Conservation (phyloP, 2,329 filamentous ascomycete genomes). For the Talaromyces sp. region DNA sequence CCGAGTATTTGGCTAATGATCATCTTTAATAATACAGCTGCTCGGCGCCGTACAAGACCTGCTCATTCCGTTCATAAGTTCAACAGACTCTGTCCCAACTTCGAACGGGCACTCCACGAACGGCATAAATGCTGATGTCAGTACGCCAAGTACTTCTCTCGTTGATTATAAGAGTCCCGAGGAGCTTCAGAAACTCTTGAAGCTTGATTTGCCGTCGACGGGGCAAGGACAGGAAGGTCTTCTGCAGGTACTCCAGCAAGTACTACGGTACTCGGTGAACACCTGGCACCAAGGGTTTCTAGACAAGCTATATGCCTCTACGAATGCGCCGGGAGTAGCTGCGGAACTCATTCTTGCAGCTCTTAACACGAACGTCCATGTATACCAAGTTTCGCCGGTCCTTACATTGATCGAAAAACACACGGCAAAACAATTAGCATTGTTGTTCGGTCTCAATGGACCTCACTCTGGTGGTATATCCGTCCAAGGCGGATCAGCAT, state of each 20-base stretch:
- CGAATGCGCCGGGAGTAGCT: conserved; percentile 78
- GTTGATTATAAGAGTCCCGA: conserved; percentile 59
- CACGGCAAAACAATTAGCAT: conserved; percentile 67
- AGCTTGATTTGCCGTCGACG: conserved; percentile 48
- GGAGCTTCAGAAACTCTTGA: conserved; percentile 52
- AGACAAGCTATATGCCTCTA: conserved; percentile 90
- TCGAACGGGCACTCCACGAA: conserved; percentile 21
- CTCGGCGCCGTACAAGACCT: conserved; percentile 39
- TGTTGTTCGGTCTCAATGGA: conserved; percentile 69
- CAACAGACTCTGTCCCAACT: conserved; percentile 29
- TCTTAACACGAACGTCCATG: conserved; percentile 90
- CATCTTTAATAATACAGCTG: conserved; percentile 24
- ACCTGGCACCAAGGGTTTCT: conserved; percentile 98
- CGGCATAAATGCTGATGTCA: conserved; percentile 55
- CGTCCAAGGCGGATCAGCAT: conserved; percentile 73
- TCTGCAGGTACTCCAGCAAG: conserved; percentile 61
- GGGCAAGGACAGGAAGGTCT: conserved; percentile 68
- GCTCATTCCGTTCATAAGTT: conserved; percentile 42
- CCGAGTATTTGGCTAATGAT: not conserved
- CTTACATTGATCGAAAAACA: conserved; percentile 83
- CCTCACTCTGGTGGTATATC: conserved; percentile 66
- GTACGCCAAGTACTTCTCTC: conserved; percentile 54
- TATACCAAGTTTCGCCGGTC: conserved; percentile 89
- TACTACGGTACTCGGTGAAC: conserved; percentile 85
- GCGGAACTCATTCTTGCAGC: conserved; percentile 79